Conservation (phyloP, 345 rosid species). For the Lepidium africanum region DNA sequence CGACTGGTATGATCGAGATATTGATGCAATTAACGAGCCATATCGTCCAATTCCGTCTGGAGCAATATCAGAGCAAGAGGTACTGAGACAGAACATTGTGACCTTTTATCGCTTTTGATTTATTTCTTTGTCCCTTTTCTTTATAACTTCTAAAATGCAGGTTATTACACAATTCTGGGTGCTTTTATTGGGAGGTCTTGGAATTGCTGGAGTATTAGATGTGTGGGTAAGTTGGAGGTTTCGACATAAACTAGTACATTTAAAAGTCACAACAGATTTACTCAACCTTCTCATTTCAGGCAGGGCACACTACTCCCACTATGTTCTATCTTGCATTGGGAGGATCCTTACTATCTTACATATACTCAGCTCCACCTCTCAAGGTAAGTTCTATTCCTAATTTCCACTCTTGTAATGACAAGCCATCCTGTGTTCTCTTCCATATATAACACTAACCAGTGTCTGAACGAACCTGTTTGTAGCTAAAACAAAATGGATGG, state of each 20-base stretch:
- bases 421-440: neutral
- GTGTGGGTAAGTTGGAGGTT: conserved; percentile 66
- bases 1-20: conserved; percentile 95
- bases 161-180: conserved; percentile 88
- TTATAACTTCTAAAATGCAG: conserved; percentile 34
- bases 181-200: conserved; percentile 80
- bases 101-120: neutral
- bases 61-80: conserved; percentile 90
- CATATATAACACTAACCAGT: neutral
- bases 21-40: conserved; percentile 96
- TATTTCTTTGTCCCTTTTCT: neutral
- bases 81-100: neutral
- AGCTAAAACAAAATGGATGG: conserved; percentile 99
- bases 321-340: conserved; percentile 89
- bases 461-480: conserved; percentile 21
- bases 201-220: conserved; percentile 71
- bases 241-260: neutral
- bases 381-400: conserved; percentile 44
- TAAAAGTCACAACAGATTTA: neutral
- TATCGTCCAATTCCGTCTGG: conserved; percentile 98
- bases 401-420: neutral
- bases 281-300: conserved; percentile 40
- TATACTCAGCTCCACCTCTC: conserved; percentile 97
- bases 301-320: conserved; percentile 75
- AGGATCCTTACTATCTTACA: conserved; percentile 89